Conservation (phyloP, 2,329 filamentous ascomycete genomes). For the Fulvia fulva region DNA sequence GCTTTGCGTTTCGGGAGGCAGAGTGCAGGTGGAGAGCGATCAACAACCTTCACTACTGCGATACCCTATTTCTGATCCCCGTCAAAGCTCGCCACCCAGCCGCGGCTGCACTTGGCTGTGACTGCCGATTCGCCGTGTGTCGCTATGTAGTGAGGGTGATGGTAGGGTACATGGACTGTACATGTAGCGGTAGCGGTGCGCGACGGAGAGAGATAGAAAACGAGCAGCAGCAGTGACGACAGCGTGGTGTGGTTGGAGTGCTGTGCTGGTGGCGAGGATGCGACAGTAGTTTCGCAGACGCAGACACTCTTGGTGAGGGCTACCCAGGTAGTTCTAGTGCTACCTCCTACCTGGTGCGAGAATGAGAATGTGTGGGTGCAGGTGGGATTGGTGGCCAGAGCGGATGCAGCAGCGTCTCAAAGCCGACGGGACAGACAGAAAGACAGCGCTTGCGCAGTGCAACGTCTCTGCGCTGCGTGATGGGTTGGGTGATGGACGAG, state of each 20-base stretch:
- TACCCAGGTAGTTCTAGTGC: too few species aligned
- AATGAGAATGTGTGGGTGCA: not conserved
- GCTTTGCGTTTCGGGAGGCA: not conserved
- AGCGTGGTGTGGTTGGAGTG: not conserved
- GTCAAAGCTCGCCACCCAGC: not conserved
- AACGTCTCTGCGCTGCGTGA: not conserved
- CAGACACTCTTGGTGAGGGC: not conserved
- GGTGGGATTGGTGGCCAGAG: not conserved
- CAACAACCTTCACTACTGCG: not conserved
- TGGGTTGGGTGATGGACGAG: not conserved
- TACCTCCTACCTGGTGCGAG: too few species aligned
- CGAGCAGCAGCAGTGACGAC: not conserved
- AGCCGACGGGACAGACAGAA: not conserved
- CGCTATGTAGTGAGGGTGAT: not conserved
- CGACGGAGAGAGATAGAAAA: too few species aligned
- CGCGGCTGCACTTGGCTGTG: not conserved
- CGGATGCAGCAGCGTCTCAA: not conserved
- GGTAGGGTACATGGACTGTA: not conserved
- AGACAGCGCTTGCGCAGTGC: not conserved
- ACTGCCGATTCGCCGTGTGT: not conserved
- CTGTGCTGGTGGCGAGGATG: not conserved
- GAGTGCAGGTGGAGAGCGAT: not conserved
- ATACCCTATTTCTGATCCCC: not conserved
- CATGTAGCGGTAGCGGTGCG: not conserved
- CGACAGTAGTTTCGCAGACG: not conserved